These are phyloP conservation scores for Trichoderma sp. DNA, from an alignment of 2,329 filamentous ascomycete species.

Conservation along the genomic window DNA sequence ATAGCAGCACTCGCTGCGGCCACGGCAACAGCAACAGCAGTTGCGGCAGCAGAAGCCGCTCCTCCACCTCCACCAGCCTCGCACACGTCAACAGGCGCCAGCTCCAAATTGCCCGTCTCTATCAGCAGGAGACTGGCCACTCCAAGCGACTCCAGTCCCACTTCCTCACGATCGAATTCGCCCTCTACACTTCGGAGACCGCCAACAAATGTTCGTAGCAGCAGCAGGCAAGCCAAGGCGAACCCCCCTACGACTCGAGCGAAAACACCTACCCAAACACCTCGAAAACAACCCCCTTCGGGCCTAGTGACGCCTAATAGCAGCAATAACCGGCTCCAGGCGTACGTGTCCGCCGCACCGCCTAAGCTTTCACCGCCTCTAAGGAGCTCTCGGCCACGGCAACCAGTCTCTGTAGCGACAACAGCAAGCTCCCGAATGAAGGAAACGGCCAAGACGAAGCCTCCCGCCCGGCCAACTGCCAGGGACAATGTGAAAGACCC, in stretches of 20 bases:
- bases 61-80: slow-evolving; percentile 33
- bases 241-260: slow-evolving; percentile 45
- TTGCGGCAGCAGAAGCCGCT: slow-evolving; percentile 15
- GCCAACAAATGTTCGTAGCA: slow-evolving; percentile 43
- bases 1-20: slow-evolving; percentile 13
- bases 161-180: slow-evolving; percentile 61
- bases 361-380: slow-evolving; percentile 78
- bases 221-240: slow-evolving; percentile 42
- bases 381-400: slow-evolving; percentile 79
- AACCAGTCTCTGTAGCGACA: slow-evolving; percentile 74
- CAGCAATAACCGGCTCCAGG: slow-evolving; percentile 66
- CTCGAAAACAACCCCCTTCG: slow-evolving; percentile 48
- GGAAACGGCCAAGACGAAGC: slow-evolving; percentile 60
- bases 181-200: slow-evolving; percentile 53
- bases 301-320: slow-evolving; percentile 53
- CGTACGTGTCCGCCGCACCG: slow-evolving; percentile 70
- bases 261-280: slow-evolving; percentile 46
- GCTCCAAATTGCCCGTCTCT: slow-evolving; percentile 53
- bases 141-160: slow-evolving; percentile 50
- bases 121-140: slow-evolving; percentile 48
- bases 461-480: slow-evolving; percentile 45
- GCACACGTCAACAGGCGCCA: slow-evolving; percentile 34
- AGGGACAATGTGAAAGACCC: slow-evolving; percentile 35
- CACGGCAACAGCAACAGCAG: slow-evolving; percentile 10
- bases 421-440: slow-evolving; percentile 72